Evolutionary conservation across 1,284 basidiomycete genomes (phyloP).

Genomic region (Malassezia japonica): DNA sequence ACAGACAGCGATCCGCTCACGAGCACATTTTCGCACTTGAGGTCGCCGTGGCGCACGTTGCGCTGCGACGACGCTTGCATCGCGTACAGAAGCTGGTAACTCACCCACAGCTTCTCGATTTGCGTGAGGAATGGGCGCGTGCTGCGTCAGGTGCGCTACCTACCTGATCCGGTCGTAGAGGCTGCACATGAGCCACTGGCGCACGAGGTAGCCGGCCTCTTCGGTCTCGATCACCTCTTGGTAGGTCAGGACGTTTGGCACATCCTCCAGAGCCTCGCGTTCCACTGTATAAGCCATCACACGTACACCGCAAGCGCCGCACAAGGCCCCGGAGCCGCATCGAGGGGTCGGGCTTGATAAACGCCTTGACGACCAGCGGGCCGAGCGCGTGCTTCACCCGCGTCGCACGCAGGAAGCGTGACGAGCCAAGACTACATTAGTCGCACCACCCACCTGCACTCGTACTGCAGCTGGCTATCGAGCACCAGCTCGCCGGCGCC

Average conservation of each 20-base stretch:
- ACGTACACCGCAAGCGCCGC: slow-evolving; percentile 59
- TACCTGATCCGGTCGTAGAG: slow-evolving; percentile 96
- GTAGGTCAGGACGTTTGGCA: slow-evolving; percentile 81
- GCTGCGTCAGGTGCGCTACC: slow-evolving; percentile 53
- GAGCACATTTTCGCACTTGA: slow-evolving; percentile 95
- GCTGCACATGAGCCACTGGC: slow-evolving; percentile 90
- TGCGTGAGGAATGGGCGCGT: slow-evolving; percentile 84
- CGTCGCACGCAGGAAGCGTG: slow-evolving; percentile 88
- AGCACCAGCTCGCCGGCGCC: slow-evolving; percentile 11
- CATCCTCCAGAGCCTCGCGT: slow-evolving; percentile 69
- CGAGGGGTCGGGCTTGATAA: slow-evolving; percentile 68
- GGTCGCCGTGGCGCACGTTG: slow-evolving; percentile 81
- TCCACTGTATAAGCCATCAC: slow-evolving; percentile 52
- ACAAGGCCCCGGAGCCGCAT: slow-evolving; percentile 62
- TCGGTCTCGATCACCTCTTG: slow-evolving; percentile 89
- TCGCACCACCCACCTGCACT: not conserved
- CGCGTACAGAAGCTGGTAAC: slow-evolving; percentile 80
- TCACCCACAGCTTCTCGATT: slow-evolving; percentile 97
- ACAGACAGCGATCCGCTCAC: slow-evolving; percentile 94
- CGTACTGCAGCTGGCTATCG: slow-evolving; percentile 8
- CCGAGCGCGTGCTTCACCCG: slow-evolving; percentile 64
- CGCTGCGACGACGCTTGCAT: slow-evolving; percentile 71
- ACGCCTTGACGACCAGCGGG: slow-evolving; percentile 67
- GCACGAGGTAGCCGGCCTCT: slow-evolving; percentile 84
- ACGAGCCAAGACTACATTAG: slow-evolving; percentile 63